These are phyloP conservation scores for Verticillium tricorpus DNA, from an alignment of 2,329 filamentous ascomycete species.

Conservation along the genomic window DNA sequence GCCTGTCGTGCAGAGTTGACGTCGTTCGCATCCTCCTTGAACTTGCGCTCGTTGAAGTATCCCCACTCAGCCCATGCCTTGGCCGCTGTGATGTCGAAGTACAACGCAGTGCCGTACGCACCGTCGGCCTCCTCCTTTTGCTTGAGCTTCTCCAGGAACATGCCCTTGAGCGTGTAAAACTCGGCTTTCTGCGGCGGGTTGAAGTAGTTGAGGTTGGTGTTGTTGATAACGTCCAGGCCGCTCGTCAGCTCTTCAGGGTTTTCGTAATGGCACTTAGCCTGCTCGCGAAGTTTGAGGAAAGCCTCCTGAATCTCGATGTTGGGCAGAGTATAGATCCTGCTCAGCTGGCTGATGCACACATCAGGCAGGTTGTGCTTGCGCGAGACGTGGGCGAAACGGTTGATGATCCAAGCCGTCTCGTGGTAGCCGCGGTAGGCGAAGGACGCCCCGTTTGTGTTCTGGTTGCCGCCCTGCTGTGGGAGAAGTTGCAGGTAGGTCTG, in stretches of 20 bases:
- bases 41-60: conserved; percentile 93
- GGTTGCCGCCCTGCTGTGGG: conserved; percentile 64
- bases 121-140: conserved; percentile 89
- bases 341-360: conserved; percentile 94
- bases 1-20: conserved; percentile 84
- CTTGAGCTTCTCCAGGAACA: conserved; percentile 94
- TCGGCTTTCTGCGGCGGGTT: conserved; percentile 94
- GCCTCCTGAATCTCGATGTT: conserved; percentile 99
- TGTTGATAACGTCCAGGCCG: conserved; percentile 97
- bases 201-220: conserved; percentile 98
- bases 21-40: conserved; percentile 84
- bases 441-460: conserved; percentile 78
- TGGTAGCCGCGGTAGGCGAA: conserved; percentile 97
- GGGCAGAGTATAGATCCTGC: conserved; percentile 94
- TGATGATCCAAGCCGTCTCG: conserved; percentile 99
- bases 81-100: conserved; percentile 90
- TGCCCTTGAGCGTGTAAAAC: conserved; percentile 98
- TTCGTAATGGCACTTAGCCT: conserved; percentile 98
- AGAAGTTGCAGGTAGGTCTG: conserved; percentile 83
- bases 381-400: conserved; percentile 95
- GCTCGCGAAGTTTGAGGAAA: conserved; percentile 96
- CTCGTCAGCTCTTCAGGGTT: conserved; percentile 88
- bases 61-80: conserved; percentile 99
- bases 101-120: conserved; percentile 90
- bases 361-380: conserved; percentile 95